Percentiles rank a stretch among this genome's conserved stretches.
Evolutionary conservation across 2,329 filamentous ascomycete genomes (phyloP).

Genomic region (Colletotrichum coccodes): DNA sequence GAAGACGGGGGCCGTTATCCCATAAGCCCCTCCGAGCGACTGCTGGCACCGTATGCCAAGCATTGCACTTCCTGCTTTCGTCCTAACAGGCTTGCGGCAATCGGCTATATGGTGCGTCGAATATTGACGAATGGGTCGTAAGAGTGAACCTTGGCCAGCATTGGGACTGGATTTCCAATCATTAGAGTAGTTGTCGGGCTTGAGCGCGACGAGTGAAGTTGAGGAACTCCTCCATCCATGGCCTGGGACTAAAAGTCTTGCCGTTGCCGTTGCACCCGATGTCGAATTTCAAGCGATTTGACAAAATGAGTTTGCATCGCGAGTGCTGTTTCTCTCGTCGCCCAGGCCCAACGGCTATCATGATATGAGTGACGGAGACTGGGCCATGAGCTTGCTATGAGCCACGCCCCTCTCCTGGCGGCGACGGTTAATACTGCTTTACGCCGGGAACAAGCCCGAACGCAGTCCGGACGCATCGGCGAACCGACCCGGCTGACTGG

Average conservation of each 20-base stretch:
- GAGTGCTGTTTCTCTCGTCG: too few species aligned
- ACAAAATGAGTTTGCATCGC: too few species aligned
- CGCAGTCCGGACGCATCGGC: slow-evolving; percentile 9
- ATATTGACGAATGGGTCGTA: neutral
- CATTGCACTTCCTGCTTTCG: neutral
- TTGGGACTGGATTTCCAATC: neutral
- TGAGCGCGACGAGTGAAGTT: neutral
- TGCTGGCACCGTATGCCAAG: neutral
- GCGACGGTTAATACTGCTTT: neutral
- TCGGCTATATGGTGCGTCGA: neutral
- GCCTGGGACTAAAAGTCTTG: slow-evolving; percentile 2
- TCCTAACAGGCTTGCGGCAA: neutral
- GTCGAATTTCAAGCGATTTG: neutral
- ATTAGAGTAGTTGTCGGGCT: neutral
- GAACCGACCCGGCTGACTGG: slow-evolving; percentile 17
- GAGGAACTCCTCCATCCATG: neutral
- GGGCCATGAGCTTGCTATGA: neutral
- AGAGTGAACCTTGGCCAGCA: too few species aligned
- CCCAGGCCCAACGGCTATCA: too few species aligned
- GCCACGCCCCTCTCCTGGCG: neutral
- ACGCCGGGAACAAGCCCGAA: slow-evolving; percentile 13
- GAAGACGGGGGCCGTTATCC: neutral
- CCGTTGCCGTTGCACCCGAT: neutral
- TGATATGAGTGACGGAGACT: neutral
- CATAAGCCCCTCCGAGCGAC: neutral